Evolutionary conservation across 2,329 filamentous ascomycete genomes (phyloP).

Genomic region (Ceratocystis eucalypticola): DNA sequence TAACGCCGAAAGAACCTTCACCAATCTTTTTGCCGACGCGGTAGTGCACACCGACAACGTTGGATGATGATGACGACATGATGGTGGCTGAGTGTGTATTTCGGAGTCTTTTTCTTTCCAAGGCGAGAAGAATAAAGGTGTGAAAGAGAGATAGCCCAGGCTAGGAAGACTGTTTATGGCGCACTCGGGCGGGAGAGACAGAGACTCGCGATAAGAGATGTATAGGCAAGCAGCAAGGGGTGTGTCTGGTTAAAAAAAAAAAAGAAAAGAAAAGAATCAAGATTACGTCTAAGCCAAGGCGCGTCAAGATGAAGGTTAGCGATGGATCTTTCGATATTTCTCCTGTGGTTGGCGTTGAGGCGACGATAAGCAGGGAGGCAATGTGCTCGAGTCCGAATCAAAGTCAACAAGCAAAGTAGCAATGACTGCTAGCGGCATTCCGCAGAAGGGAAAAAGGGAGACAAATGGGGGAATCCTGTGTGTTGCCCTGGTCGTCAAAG

Average conservation of each 20-base stretch:
- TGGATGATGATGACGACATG: conserved; percentile 85
- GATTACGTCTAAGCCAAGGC: background rate
- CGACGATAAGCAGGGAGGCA: background rate
- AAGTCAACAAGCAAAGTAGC: background rate
- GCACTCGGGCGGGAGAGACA: background rate
- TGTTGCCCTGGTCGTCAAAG: background rate
- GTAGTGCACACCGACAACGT: conserved; percentile 98
- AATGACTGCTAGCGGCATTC: conserved; percentile 7
- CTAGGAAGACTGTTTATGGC: background rate
- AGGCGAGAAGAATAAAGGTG: background rate
- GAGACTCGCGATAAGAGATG: background rate
- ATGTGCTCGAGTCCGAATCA: background rate
- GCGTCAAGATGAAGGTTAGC: background rate
- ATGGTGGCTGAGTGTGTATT: conserved; percentile 21
- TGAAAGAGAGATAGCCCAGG: background rate
- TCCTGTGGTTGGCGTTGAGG: background rate
- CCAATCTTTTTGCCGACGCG: conserved; percentile 98
- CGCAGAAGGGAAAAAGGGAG: conserved; percentile 3
- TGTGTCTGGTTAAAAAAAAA: background rate
- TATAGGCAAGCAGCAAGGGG: background rate
- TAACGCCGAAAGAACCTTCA: conserved; percentile 95
- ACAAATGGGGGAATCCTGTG: background rate
- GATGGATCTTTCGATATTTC: background rate
- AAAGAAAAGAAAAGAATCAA: no score
- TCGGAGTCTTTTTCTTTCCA: no score